Conservation (phyloP, 2,329 filamentous ascomycete species). For the Phaeophleospora eucalypticola region DNA sequence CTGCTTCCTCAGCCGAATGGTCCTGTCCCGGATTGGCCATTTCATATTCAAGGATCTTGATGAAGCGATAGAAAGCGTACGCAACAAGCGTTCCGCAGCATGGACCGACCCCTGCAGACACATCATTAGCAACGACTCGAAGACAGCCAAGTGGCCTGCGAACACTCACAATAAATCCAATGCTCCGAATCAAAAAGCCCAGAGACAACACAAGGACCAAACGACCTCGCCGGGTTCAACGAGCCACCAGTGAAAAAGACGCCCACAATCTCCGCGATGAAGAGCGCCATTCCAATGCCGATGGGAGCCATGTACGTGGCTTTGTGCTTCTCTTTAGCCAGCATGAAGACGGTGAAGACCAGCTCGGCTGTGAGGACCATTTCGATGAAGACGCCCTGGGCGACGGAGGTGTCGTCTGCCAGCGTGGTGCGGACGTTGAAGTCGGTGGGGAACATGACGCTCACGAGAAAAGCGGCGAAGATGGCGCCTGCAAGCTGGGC, state of each 20-base stretch:
- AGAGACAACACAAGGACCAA: conserved; percentile 24
- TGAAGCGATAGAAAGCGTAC: conserved; percentile 29
- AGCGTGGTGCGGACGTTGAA: conserved; percentile 29
- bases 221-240: conserved; percentile 34
- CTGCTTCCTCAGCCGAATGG: conserved; percentile 4
- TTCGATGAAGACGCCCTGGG: conserved; percentile 35
- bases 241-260: conserved; percentile 34
- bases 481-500: conserved; percentile 32
- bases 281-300: conserved; percentile 48
- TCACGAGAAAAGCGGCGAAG: conserved; percentile 29
- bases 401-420: conserved; percentile 21
- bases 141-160: too few species aligned
- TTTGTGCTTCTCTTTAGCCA: conserved; percentile 28
- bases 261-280: conserved; percentile 42
- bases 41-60: conserved; percentile 29
- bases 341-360: conserved; percentile 40
- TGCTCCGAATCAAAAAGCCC: conserved; percentile 6
- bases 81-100: conserved; percentile 26
- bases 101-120: conserved; percentile 20
- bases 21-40: conserved; percentile 24
- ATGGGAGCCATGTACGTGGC: conserved; percentile 43
- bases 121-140: neutral
- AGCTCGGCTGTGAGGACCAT: conserved; percentile 39
- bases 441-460: conserved; percentile 28
- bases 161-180: conserved; percentile 6